Conservation (phyloP, 2,329 filamentous ascomycete genomes). For the Nothophaeocryptopus gaeumannii region DNA sequence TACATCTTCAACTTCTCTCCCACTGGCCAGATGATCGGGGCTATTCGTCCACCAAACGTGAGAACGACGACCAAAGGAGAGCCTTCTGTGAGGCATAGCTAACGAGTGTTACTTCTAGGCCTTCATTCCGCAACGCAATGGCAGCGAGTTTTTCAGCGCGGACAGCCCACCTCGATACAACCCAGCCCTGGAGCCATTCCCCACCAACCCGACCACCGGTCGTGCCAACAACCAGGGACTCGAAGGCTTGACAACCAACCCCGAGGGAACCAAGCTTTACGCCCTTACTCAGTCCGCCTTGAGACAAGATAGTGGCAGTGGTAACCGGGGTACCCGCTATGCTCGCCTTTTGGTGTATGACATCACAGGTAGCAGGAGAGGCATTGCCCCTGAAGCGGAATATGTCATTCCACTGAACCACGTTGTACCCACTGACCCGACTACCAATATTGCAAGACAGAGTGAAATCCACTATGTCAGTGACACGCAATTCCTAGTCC, state of each 20-base stretch:
- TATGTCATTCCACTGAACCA: constrained; percentile 60
- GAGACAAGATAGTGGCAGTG: constrained; percentile 59
- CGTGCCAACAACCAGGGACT: constrained; percentile 74
- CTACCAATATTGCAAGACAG: constrained; percentile 59
- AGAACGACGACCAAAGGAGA: too few species aligned
- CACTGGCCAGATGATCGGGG: constrained; percentile 58
- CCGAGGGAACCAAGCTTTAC: constrained; percentile 62
- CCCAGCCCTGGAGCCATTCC: constrained; percentile 47
- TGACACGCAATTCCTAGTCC: constrained; percentile 62
- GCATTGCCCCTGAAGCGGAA: constrained; percentile 46
- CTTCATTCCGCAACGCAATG: constrained; percentile 62
- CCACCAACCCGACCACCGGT: constrained; percentile 59
- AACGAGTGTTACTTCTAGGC: constrained; percentile 36
- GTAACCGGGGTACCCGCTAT: constrained; percentile 55
- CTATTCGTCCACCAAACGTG: constrained; percentile 60
- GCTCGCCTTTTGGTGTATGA: constrained; percentile 65
- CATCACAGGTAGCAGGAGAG: constrained; percentile 42
- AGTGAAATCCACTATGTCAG: constrained; percentile 66
- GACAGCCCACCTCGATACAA: constrained; percentile 62
- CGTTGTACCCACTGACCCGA: constrained; percentile 51
- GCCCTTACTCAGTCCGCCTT: constrained; percentile 65
- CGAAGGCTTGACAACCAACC: constrained; percentile 64
- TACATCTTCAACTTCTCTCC: constrained; percentile 65
- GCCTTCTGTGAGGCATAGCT: too few species aligned
- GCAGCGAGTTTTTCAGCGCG: constrained; percentile 59